phyloP scores from a whole-genome alignment of 2,329 filamentous ascomycete genomes.

The Colletotrichum agaves region DNA sequence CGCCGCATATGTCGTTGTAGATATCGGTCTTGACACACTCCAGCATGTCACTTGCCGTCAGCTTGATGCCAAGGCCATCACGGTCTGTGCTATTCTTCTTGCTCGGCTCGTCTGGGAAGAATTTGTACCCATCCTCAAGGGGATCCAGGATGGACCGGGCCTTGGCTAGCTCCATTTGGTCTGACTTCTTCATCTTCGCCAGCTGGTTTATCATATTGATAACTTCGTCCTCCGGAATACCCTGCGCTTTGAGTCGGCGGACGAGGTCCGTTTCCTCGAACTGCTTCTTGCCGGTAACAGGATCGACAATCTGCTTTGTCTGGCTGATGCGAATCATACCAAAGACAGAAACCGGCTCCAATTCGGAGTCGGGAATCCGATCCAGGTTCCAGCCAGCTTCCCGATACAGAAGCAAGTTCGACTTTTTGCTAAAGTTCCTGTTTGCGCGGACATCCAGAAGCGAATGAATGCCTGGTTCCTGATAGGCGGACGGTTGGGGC shows the following conservation, averaged over 20 bases:
- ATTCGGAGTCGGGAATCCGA: slow-evolving; percentile 48
- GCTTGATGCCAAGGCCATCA: neutral
- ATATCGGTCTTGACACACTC: slow-evolving; percentile 42
- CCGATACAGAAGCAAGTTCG: slow-evolving; percentile 45
- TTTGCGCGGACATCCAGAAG: slow-evolving; percentile 34
- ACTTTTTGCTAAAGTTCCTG: slow-evolving; percentile 48
- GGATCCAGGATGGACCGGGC: neutral
- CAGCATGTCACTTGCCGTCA: slow-evolving; percentile 36
- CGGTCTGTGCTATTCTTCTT: slow-evolving; percentile 19
- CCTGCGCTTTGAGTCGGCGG: neutral
- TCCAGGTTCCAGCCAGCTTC: slow-evolving; percentile 49
- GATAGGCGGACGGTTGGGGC: neutral
- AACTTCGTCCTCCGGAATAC: neutral
- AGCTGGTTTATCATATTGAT: slow-evolving; percentile 11
- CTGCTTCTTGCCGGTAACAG: slow-evolving; percentile 42
- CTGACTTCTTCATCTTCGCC: slow-evolving; percentile 40
- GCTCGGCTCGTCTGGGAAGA: slow-evolving; percentile 16
- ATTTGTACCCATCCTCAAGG: neutral
- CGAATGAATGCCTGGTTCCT: neutral
- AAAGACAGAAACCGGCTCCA: slow-evolving; percentile 42
- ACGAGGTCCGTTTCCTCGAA: slow-evolving; percentile 40
- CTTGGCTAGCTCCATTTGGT: neutral
- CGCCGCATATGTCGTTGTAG: slow-evolving; percentile 43
- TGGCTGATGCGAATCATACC: slow-evolving; percentile 43
- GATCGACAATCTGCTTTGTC: slow-evolving; percentile 43